phyloP scores from a whole-genome alignment of 1,284 basidiomycete genomes.

The Ustanciosporium gigantosporum region DNA sequence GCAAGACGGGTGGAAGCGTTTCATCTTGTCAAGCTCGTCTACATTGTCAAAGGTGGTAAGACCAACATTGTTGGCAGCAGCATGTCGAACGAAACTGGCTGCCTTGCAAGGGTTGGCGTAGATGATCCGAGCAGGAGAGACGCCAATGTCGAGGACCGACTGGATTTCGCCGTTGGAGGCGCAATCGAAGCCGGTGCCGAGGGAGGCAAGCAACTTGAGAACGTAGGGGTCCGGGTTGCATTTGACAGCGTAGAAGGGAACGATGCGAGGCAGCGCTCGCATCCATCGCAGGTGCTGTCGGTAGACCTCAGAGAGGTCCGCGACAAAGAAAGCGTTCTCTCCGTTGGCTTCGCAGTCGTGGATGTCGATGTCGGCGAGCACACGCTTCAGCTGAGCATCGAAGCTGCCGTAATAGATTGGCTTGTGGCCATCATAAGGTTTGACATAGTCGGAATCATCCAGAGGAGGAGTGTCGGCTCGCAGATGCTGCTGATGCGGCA shows the following conservation, averaged over 20 bases:
- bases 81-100: constrained; percentile 84
- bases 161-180: constrained; percentile 95
- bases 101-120: constrained; percentile 99
- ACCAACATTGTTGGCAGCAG: constrained; percentile 77
- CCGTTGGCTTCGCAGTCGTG: constrained; percentile 68
- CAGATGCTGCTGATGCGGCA: constrained; percentile 36
- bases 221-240: constrained; percentile 97
- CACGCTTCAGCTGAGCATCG: constrained; percentile 45
- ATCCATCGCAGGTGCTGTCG: constrained; percentile 84
- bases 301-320: constrained; percentile 86
- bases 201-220: constrained; percentile 81
- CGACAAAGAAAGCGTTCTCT: constrained; percentile 94
- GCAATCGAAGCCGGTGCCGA: constrained; percentile 95
- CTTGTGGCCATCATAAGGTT: constrained; percentile 36
- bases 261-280: constrained; percentile 72
- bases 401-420: constrained; percentile 49
- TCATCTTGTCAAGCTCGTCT: constrained; percentile 96
- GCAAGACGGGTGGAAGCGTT: constrained; percentile 77
- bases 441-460: constrained; percentile 33
- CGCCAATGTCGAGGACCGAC: constrained; percentile 74
- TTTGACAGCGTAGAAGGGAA: constrained; percentile 89
- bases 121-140: constrained; percentile 72
- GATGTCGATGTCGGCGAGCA: constrained; percentile 57
- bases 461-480: constrained; percentile 39
- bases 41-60: constrained; percentile 98